Evolutionary conservation across 2,329 filamentous ascomycete species (phyloP).

Genomic region (Whalleya microplaca): DNA sequence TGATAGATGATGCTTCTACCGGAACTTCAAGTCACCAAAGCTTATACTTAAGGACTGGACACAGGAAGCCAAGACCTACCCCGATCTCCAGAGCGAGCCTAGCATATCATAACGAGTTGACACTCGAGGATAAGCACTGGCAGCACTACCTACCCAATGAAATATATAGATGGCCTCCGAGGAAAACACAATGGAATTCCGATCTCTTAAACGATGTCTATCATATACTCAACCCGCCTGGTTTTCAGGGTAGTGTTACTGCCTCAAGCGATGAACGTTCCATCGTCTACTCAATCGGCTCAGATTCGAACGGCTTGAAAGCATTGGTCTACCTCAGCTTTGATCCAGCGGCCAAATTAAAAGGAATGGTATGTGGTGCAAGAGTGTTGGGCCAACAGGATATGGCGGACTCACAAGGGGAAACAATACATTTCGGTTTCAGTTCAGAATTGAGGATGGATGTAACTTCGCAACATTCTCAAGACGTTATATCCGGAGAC

Average conservation of each 20-base stretch:
- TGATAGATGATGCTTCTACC: conserved; percentile 55
- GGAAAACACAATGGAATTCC: conserved; percentile 7
- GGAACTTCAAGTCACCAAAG: conserved; percentile 38
- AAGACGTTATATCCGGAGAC: not conserved
- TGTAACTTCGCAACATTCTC: not conserved
- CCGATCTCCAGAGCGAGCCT: not conserved
- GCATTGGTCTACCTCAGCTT: conserved; percentile 35
- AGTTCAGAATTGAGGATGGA: not conserved
- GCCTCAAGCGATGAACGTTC: conserved; percentile 34
- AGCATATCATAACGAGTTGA: not conserved
- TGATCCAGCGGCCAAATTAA: conserved; percentile 32
- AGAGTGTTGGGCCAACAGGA: conserved; percentile 23
- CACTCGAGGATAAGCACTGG: conserved; percentile 1
- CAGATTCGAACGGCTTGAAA: conserved; percentile 22
- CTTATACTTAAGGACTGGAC: conserved; percentile 55
- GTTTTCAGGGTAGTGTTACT: conserved; percentile 20
- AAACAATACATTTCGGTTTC: not conserved
- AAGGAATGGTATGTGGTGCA: conserved; percentile 26
- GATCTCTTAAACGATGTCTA: conserved; percentile 23
- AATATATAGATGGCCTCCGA: conserved; percentile 34
- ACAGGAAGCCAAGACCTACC: conserved; percentile 42
- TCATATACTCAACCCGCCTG: conserved; percentile 29
- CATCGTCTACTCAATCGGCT: conserved; percentile 32
- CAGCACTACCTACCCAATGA: conserved; percentile 26
- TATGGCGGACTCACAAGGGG: conserved; percentile 3